These are phyloP conservation scores for Cyclospora cayetanensis DNA, from an alignment of 169 alveolate species.

Conservation along the genomic window DNA sequence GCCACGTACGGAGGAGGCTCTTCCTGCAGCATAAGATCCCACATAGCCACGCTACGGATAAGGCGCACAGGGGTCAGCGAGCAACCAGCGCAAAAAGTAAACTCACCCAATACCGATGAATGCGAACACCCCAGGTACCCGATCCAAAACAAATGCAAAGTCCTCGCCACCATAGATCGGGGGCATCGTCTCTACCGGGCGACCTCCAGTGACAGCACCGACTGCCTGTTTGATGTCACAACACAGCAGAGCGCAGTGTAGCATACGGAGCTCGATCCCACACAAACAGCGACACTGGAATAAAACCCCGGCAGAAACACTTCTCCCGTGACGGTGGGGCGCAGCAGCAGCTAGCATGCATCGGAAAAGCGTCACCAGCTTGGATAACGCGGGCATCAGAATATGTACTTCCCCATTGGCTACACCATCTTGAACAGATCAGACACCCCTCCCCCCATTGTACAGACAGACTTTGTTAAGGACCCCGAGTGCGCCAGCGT, in stretches of 20 bases:
- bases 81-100: no score
- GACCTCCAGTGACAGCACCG: background rate
- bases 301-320: no score
- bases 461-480: background rate
- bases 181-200: background rate
- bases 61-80: no score
- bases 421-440: background rate
- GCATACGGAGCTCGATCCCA: background rate
- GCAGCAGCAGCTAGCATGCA: no score
- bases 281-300: no score
- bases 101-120: constrained; percentile 67
- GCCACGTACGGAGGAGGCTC: no score
- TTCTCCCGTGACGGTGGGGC: no score
- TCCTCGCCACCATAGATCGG: constrained; percentile 70
- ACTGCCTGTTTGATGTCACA: constrained; percentile 5
- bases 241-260: background rate
- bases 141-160: constrained; percentile 63
- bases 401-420: no score
- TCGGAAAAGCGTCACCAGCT: background rate
- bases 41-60: no score
- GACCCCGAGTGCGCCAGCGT: constrained; percentile 15
- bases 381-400: background rate
- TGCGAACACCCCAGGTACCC: constrained; percentile 63
- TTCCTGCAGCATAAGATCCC: no score
- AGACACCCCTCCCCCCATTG: no score